Evolutionary conservation across 176 grass and related monocot species (phyloP), one percentile per base, ranked within the genome.

Genomic region (Saccharum officinarum): DNA sequence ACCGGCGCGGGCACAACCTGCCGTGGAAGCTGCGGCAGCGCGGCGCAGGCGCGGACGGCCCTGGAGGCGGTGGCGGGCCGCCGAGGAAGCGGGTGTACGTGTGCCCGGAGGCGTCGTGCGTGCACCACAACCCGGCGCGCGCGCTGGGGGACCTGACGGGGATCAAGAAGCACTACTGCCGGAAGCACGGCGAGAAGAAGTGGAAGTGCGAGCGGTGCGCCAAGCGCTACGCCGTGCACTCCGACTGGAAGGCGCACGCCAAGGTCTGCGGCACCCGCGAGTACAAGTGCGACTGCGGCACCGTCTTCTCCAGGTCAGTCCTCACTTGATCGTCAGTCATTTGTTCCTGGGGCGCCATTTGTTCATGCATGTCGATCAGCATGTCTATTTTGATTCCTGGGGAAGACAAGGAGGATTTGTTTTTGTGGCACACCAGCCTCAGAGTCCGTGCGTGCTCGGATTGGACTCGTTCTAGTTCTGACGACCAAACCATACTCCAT

Each of bases 161-260:
- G 8, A 88, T 95, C 87, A 95, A 95, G 90, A 95, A 95, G 85
- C 93, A 95, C 85, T 95, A 45, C 82, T 88, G 85, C 88, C 85
- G 93, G 10, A 95, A 95, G 85, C 93, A 95, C 71, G 93, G 93
- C 25, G 93, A 95, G 88, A 95, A 95, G 93, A 95, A 92, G 76
- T 95, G 93, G 93, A 92, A 86, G 85, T 95, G 93, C 85, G 93
- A 95, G 6, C 86, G 88, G 4, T 95, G 93, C 85, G 67, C 45
- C 23, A 99, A 99, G 92, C 92, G 87, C 54, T 99, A 99, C 73
- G 97, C 97, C 40, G 97, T 99, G 39, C 97, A 94, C 75, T 99
- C 97, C 4, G 97, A 99, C 85, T 99, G 97, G 94, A 99, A 99
- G 82, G 97, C 97, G 0, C 97, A 99, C 89, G 80, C 93, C 88